Conservation (phyloP, 805 yeast species). For the Suhomyces vadensis region DNA sequence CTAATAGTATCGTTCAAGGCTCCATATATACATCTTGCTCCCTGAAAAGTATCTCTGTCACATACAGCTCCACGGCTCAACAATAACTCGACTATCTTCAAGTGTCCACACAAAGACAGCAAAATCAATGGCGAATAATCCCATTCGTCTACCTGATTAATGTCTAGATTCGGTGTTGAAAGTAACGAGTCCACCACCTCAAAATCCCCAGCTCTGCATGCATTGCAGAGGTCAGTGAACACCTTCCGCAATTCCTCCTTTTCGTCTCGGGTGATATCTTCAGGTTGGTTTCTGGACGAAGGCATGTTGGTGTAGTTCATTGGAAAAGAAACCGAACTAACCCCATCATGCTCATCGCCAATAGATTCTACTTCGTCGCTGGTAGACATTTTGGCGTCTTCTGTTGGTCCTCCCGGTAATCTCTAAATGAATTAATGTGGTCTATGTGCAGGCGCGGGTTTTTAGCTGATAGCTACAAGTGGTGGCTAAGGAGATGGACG, state of each 20-base stretch:
- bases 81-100: constrained; percentile 57
- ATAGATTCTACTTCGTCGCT: background rate
- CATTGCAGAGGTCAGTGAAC: constrained; percentile 54
- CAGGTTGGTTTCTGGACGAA: background rate
- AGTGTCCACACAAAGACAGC: constrained; percentile 77
- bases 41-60: constrained; percentile 80
- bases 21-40: constrained; percentile 74
- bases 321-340: constrained; percentile 1
- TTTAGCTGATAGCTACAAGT: too few relatives aligned
- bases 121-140: constrained; percentile 74
- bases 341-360: background rate
- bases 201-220: constrained; percentile 69
- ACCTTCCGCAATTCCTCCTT: constrained; percentile 16
- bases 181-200: constrained; percentile 62
- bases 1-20: constrained; percentile 71
- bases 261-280: background rate
- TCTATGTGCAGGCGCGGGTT: too few relatives aligned
- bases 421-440: too few relatives aligned
- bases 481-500: too few relatives aligned
- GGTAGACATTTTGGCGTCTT: too few relatives aligned
- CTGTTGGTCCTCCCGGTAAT: too few relatives aligned
- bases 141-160: constrained; percentile 64
- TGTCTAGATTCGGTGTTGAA: constrained; percentile 38
- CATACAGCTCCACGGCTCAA: constrained; percentile 70
- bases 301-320: constrained; percentile 6